Percentiles rank a stretch among this genome's conserved stretches.
Conservation (phyloP, 768 basidiomycete species). For the Kwoniella sp. region DNA sequence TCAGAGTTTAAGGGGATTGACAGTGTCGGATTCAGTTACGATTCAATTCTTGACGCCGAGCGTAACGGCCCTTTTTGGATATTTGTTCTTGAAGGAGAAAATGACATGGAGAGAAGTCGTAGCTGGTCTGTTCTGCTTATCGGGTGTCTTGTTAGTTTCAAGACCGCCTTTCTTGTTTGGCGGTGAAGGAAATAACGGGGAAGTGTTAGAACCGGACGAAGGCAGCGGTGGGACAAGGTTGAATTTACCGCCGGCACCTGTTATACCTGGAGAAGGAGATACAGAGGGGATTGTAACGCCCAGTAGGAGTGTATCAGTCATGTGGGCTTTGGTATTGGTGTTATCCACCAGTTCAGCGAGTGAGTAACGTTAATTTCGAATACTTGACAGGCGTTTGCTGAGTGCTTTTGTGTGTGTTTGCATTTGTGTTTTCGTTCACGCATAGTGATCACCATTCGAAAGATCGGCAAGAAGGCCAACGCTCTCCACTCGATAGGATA, state of each 20-base stretch:
- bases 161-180: constrained; percentile 76
- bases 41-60: constrained; percentile 75
- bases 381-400: too few relatives aligned
- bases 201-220: constrained; percentile 8
- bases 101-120: constrained; percentile 64
- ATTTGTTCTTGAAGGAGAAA: constrained; percentile 65
- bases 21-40: constrained; percentile 75
- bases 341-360: constrained; percentile 69
- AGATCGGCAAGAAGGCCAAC: constrained; percentile 75
- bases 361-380: constrained; percentile 58
- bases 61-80: constrained; percentile 66
- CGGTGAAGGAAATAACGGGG: constrained; percentile 7
- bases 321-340: constrained; percentile 70
- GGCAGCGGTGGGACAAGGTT: constrained; percentile 18
- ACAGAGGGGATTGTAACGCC: constrained; percentile 26
- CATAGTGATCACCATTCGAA: constrained; percentile 63
- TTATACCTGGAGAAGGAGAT: constrained; percentile 23
- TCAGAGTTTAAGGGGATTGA: constrained; percentile 32
- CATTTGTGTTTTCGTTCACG: too few relatives aligned
- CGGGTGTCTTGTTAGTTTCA: constrained; percentile 79
- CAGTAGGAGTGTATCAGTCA: constrained; percentile 66
- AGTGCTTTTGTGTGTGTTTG: too few relatives aligned
- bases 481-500: constrained; percentile 71
- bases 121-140: constrained; percentile 69
- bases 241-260: constrained; percentile 12